Percentiles rank a stretch among this genome's conserved stretches.
Evolutionary conservation across 768 basidiomycete genomes (phyloP).

Genomic region (Lyophyllum atratum): DNA sequence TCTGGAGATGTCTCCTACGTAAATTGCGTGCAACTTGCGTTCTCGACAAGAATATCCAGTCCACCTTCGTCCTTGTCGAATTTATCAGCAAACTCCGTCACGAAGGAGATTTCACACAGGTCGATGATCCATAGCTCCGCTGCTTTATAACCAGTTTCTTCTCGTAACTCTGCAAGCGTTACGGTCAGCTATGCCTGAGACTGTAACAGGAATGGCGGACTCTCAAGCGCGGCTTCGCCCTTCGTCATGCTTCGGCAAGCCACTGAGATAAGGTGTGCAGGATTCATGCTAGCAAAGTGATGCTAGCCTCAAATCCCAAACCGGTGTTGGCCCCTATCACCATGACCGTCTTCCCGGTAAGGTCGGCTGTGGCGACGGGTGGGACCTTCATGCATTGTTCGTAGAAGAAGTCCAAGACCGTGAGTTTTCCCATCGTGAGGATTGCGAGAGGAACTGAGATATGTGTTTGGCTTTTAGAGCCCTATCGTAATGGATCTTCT

Average conservation of each 20-base stretch:
- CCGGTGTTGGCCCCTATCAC: slow-evolving; percentile 55
- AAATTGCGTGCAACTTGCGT: slow-evolving; percentile 29
- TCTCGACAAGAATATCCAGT: slow-evolving; percentile 47
- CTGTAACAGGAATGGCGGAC: slow-evolving; percentile 25
- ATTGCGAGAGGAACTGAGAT: not conserved
- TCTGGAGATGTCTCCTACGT: slow-evolving; percentile 31
- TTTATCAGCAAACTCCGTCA: slow-evolving; percentile 37
- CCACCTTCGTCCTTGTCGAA: slow-evolving; percentile 32
- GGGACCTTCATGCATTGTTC: slow-evolving; percentile 25
- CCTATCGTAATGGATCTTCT: too few species aligned
- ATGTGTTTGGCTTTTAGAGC: too few species aligned
- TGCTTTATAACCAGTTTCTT: slow-evolving; percentile 31
- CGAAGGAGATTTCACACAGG: slow-evolving; percentile 39
- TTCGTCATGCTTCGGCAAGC: slow-evolving; percentile 37
- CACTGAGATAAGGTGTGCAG: slow-evolving; percentile 38
- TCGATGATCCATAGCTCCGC: slow-evolving; percentile 44
- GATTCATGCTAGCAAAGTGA: slow-evolving; percentile 46
- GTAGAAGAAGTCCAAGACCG: slow-evolving; percentile 16
- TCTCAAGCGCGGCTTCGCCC: slow-evolving; percentile 34
- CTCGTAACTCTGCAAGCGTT: slow-evolving; percentile 22
- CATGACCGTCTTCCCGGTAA: slow-evolving; percentile 47
- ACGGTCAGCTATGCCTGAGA: not conserved
- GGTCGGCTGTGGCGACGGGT: slow-evolving; percentile 32
- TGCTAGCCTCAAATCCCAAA: slow-evolving; percentile 49
- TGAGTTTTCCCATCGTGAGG: slow-evolving; percentile 24